A percentile compares a stretch with the other conserved stretches of the same genome.
Conservation (phyloP, 805 yeast genomes). For the Zygoascus flipseniorum region DNA sequence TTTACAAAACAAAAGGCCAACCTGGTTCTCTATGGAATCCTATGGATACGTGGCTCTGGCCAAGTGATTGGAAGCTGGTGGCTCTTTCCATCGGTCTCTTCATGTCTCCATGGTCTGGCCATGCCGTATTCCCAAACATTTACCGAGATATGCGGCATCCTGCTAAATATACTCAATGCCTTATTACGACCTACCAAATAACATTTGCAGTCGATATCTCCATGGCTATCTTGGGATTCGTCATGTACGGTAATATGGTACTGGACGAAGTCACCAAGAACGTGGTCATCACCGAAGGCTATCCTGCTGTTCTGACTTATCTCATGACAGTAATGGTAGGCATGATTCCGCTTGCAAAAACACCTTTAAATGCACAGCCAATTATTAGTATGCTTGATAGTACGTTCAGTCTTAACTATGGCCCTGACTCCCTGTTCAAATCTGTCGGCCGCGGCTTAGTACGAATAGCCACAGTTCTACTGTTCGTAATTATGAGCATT, state of each 20-base stretch:
- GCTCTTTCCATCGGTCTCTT: slow-evolving; percentile 35
- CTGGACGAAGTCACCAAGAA: slow-evolving; percentile 73
- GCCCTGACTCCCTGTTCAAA: background rate
- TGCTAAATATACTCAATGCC: slow-evolving; percentile 42
- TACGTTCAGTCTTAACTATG: slow-evolving; percentile 24
- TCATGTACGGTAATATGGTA: slow-evolving; percentile 69
- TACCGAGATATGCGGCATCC: slow-evolving; percentile 72
- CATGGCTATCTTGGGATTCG: slow-evolving; percentile 58
- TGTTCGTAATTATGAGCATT: slow-evolving; percentile 53
- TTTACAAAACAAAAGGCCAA: slow-evolving; percentile 40
- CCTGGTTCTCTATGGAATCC: slow-evolving; percentile 71
- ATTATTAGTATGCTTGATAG: slow-evolving; percentile 62
- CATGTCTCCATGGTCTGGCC: slow-evolving; percentile 73
- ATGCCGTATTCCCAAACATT: slow-evolving; percentile 72
- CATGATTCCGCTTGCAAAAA: slow-evolving; percentile 74
- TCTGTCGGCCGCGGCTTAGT: slow-evolving; percentile 19
- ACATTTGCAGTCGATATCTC: slow-evolving; percentile 51
- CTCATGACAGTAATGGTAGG: slow-evolving; percentile 60
- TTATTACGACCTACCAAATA: slow-evolving; percentile 47
- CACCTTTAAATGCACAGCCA: slow-evolving; percentile 79
- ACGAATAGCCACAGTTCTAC: slow-evolving; percentile 42
- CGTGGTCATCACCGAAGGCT: slow-evolving; percentile 55
- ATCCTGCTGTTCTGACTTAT: slow-evolving; percentile 49
- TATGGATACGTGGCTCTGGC: slow-evolving; percentile 62
- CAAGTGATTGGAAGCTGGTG: slow-evolving; percentile 43